Base-by-base conservation (phyloP, 257 asterid species). In the Galeopsis tetrahit region DNA sequence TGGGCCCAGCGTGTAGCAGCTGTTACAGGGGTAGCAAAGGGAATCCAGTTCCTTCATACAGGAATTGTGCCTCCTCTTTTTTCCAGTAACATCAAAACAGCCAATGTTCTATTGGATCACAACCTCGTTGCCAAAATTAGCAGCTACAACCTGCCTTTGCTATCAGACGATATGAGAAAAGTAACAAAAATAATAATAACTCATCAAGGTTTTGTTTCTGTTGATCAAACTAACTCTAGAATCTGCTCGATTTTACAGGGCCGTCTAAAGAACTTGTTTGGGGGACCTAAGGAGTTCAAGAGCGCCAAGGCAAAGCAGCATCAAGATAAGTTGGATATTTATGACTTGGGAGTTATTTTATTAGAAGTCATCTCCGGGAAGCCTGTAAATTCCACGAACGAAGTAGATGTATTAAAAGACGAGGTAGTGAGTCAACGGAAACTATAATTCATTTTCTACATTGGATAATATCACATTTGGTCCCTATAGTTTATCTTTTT, bases 1-100 rank as follows among this genome's bases (percentile, higher is more conserved):
- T 93, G 98, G 97, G 76, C 79, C 49, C 96, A 93, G 75, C 90
- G 98, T 14, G 82, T 93, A 44, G 84, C 91, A 36, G 96, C 96
- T 48, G 95, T 84, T 14, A 86, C 90, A 0, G 98, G 98, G 42
- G 86, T 91, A 10, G 98, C 98, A 39, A 93, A 89, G 88, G 98
- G 97, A 2, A 82, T 93, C 61, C 96, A 93, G 71, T 93, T 93
- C 84, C 89, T 93, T 70, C 96, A 93, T 69, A 81, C 89, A 43
- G 97, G 98, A 58, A 86, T 88, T 4, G 89, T 88, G 62, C 98
- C 97, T 33, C 89, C 89, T 39, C 73, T 93, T 59, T 88, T 82
- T 74, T 64, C 86, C 34, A 91, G 89, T 65, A 82, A 85, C 69
- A 69, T 91, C 73, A 91, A 89, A 65, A 89, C 88, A 75, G 89